Evolutionary conservation across 164 flowering plant genomes (phyloP).

Genomic region (Hamamelis virginiana): DNA sequence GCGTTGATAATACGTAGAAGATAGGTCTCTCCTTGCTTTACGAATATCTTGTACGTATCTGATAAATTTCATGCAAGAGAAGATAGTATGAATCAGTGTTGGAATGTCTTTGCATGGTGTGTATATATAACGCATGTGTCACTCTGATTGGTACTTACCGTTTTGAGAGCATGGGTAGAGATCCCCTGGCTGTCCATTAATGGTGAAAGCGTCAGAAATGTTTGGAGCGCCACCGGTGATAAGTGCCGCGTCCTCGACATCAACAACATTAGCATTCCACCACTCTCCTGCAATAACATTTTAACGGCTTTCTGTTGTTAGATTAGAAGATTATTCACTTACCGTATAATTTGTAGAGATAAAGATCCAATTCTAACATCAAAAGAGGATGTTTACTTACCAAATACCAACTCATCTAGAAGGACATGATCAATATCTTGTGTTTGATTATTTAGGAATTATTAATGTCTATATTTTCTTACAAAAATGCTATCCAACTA

Average conservation of each 20-base stretch:
- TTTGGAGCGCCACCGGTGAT: slow-evolving; percentile 37
- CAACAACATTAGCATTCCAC: slow-evolving; percentile 70
- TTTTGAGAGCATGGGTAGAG: slow-evolving; percentile 52
- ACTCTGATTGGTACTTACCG: slow-evolving; percentile 28
- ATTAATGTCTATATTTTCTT: too few species aligned
- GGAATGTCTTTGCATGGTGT: too few species aligned
- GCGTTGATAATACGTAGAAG: slow-evolving; percentile 79
- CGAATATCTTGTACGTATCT: slow-evolving; percentile 47
- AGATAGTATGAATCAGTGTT: too few species aligned
- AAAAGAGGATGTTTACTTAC: too few species aligned
- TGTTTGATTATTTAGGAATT: too few species aligned
- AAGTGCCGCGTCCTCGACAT: slow-evolving; percentile 41
- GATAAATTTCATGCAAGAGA: neutral
- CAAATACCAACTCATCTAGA: too few species aligned
- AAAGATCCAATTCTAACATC: too few species aligned
- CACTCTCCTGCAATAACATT: slow-evolving; percentile 58
- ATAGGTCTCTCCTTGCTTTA: slow-evolving; percentile 59
- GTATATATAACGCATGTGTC: neutral
- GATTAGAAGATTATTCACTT: too few species aligned
- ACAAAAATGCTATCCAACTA: neutral
- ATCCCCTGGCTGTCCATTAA: slow-evolving; percentile 78
- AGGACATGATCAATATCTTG: too few species aligned
- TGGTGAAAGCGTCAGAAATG: slow-evolving; percentile 64
- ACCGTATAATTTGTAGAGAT: too few species aligned
- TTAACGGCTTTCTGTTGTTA: too few species aligned